Evolutionary conservation across 805 yeast species (phyloP).

Genomic region (Metschnikowia aberdeeniae): DNA sequence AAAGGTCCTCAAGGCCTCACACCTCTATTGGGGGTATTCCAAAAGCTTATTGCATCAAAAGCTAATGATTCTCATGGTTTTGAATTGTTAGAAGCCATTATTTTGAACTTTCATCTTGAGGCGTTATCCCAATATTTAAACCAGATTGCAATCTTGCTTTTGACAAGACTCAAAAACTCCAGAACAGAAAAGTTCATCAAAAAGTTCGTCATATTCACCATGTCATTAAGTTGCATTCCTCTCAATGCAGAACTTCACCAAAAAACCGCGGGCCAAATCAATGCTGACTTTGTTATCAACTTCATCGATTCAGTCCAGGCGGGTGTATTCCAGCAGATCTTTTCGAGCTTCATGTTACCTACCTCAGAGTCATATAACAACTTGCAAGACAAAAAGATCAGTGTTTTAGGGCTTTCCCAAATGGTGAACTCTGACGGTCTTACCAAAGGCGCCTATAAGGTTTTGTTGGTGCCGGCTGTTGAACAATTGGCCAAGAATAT

Average conservation of each 20-base stretch:
- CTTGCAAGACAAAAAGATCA: constrained; percentile 52
- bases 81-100: constrained; percentile 71
- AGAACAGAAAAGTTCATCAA: constrained; percentile 79
- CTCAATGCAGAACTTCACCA: constrained; percentile 19
- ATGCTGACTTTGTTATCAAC: constrained; percentile 48
- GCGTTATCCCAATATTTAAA: constrained; percentile 52
- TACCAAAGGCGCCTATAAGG: constrained; percentile 18
- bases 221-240: constrained; percentile 45
- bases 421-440: constrained; percentile 30
- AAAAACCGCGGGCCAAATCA: constrained; percentile 35
- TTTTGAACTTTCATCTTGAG: constrained; percentile 51
- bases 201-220: constrained; percentile 62
- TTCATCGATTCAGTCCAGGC: constrained; percentile 73
- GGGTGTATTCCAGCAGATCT: constrained; percentile 51
- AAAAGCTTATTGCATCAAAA: constrained; percentile 82
- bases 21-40: constrained; percentile 94
- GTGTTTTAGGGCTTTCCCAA: constrained; percentile 47
- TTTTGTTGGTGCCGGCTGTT: constrained; percentile 23
- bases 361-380: constrained; percentile 46
- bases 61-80: constrained; percentile 79
- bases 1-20: constrained; percentile 41
- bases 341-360: constrained; percentile 49
- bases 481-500: constrained; percentile 33
- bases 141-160: constrained; percentile 69
- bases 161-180: constrained; percentile 76